Percentiles rank a stretch among this genome's conserved stretches.
phyloP scores from a whole-genome alignment of 78 protist species.

The Goniomonas avonlea region DNA sequence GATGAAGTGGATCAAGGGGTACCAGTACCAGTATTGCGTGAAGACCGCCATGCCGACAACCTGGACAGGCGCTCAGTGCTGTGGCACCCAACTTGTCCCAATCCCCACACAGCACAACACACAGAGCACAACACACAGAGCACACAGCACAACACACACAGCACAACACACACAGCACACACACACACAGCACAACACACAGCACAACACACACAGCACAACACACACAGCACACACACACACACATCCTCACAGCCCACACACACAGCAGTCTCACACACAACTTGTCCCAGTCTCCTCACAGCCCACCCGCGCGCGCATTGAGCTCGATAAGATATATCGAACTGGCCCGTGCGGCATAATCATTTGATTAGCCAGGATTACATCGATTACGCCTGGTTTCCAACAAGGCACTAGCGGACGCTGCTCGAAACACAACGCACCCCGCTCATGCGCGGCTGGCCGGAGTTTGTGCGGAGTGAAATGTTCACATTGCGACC shows the following conservation, averaged over 20 bases:
- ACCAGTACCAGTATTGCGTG: conserved; percentile 97
- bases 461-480: conserved; percentile 59
- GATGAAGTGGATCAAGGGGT: conserved; percentile 82
- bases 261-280: neutral
- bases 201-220: too few species aligned
- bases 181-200: too few species aligned
- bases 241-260: too few species aligned
- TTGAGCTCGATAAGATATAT: neutral
- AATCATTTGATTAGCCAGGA: too few species aligned
- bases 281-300: neutral
- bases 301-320: neutral
- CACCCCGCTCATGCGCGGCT: conserved; percentile 34
- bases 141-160: too few species aligned
- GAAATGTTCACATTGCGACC: conserved; percentile 88
- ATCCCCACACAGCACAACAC: neutral
- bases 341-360: neutral
- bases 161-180: too few species aligned
- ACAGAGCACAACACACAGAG: too few species aligned
- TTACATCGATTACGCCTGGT: too few species aligned
- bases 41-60: conserved; percentile 82
- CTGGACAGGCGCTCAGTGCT: neutral
- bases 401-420: too few species aligned
- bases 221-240: too few species aligned
- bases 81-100: conserved; percentile 16
- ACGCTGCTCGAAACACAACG: too few species aligned